These are phyloP conservation scores for Nymphaea colorata DNA, from an alignment of 164 flowering plant species.

Conservation along the genomic window DNA sequence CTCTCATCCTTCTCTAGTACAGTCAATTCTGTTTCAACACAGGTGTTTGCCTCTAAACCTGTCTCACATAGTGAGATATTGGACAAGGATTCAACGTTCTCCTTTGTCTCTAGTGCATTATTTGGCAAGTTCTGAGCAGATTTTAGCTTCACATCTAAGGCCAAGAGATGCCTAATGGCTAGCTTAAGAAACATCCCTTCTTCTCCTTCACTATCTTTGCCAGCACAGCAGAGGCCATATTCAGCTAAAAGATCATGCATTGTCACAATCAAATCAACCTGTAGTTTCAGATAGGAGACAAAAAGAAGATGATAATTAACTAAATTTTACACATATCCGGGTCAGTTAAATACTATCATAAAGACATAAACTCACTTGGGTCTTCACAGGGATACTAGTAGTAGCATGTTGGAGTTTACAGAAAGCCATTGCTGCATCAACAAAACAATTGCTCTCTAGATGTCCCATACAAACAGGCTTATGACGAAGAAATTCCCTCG, in stretches of 20 bases:
- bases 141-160: conserved; percentile 80
- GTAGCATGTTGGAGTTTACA: conserved; percentile 83
- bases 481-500: conserved; percentile 31
- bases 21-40: conserved; percentile 12
- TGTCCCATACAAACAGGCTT: conserved; percentile 38
- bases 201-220: conserved; percentile 60
- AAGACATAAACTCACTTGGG: conserved; percentile 41
- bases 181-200: conserved; percentile 87
- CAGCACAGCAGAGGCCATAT: conserved; percentile 88
- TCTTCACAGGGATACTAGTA: conserved; percentile 41
- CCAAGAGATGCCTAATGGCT: conserved; percentile 81
- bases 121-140: conserved; percentile 30
- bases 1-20: conserved; percentile 15
- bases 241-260: conserved; percentile 91
- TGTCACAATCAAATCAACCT: conserved; percentile 84
- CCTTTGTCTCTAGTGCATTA: conserved; percentile 16
- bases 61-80: conserved; percentile 12
- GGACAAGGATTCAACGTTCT: conserved; percentile 10
- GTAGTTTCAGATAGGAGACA: conserved; percentile 4
- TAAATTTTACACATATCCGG: neutral
- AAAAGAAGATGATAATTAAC: neutral
- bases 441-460: conserved; percentile 44
- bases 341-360: neutral
- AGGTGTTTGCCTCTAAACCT: conserved; percentile 15
- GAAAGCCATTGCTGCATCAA: conserved; percentile 66